Percentiles rank a stretch among this genome's conserved stretches.
These are phyloP conservation scores for Eucalyptus regnans DNA, from an alignment of 345 rosid species.

Conservation along the genomic window DNA sequence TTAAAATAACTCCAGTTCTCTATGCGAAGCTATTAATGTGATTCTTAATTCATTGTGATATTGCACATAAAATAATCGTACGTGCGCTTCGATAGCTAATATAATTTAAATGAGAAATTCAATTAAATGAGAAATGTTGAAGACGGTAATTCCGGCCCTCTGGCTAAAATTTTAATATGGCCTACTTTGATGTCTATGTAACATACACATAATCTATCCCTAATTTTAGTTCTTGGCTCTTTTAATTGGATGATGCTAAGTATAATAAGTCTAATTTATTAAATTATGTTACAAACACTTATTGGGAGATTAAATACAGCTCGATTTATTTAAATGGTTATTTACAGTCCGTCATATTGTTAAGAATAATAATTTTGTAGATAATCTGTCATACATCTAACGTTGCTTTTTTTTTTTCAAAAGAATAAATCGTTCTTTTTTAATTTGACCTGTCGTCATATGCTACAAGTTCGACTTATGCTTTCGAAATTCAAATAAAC, in stretches of 20 bases:
- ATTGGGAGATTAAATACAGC: background rate
- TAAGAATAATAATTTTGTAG: background rate
- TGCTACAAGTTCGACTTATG: background rate
- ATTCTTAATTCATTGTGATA: background rate
- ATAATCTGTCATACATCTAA: background rate
- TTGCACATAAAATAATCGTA: background rate
- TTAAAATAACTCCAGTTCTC: background rate
- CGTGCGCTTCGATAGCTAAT: background rate
- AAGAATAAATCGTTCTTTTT: background rate
- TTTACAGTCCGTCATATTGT: background rate
- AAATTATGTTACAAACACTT: accelerated
- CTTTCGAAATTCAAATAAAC: background rate
- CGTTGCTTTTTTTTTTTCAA: background rate
- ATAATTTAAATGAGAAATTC: background rate
- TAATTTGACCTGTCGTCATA: background rate
- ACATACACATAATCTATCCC: no score
- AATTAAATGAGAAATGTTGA: background rate
- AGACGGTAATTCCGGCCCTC: accelerated
- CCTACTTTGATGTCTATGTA: background rate
- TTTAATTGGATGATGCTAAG: background rate
- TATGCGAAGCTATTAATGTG: background rate
- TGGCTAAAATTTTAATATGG: background rate
- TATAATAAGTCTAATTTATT: background rate
- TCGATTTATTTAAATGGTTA: background rate
- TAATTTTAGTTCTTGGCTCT: background rate